Evolutionary conservation across 768 basidiomycete genomes (phyloP).

Genomic region (Imleria badia): DNA sequence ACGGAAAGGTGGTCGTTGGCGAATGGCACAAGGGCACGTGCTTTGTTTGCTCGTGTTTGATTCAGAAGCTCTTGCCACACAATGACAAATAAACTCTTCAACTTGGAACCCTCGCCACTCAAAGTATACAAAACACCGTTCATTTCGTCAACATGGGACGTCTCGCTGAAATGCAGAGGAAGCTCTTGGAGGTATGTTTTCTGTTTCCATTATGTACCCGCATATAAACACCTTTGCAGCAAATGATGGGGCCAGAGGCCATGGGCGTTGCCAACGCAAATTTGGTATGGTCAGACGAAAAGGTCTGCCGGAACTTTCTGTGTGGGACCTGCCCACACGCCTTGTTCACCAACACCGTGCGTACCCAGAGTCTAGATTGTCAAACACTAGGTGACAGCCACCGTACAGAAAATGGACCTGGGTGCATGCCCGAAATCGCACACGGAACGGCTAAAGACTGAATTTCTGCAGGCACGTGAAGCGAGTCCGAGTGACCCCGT

Average conservation of each 20-base stretch:
- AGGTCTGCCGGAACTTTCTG: constrained; percentile 97
- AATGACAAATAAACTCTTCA: constrained; percentile 27
- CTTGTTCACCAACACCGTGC: constrained; percentile 95
- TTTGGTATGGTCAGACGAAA: constrained; percentile 91
- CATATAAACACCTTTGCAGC: constrained; percentile 46
- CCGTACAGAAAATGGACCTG: constrained; percentile 90
- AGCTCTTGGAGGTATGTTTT: constrained; percentile 71
- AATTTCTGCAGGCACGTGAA: constrained; percentile 80
- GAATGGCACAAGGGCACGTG: constrained; percentile 3
- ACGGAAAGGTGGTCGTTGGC: too few species aligned
- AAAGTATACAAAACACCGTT: constrained; percentile 2
- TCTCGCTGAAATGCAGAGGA: constrained; percentile 96
- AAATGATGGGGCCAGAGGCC: constrained; percentile 99
- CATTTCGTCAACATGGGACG: constrained; percentile 69
- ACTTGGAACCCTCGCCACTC: constrained; percentile 2
- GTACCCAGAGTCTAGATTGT: constrained; percentile 29
- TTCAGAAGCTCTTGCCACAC: constrained; percentile 27
- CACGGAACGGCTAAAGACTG: constrained; percentile 89
- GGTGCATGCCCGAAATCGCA: constrained; percentile 97
- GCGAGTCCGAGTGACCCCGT: constrained; percentile 76
- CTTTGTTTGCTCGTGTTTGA: constrained; percentile 28
- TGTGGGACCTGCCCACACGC: constrained; percentile 99
- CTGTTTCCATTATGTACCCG: constrained; percentile 16
- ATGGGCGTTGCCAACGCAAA: constrained; percentile 96
- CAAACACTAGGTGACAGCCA: not conserved